These are phyloP conservation scores for Vitis riparia DNA, from an alignment of 164 flowering plant species.

Conservation along the genomic window DNA sequence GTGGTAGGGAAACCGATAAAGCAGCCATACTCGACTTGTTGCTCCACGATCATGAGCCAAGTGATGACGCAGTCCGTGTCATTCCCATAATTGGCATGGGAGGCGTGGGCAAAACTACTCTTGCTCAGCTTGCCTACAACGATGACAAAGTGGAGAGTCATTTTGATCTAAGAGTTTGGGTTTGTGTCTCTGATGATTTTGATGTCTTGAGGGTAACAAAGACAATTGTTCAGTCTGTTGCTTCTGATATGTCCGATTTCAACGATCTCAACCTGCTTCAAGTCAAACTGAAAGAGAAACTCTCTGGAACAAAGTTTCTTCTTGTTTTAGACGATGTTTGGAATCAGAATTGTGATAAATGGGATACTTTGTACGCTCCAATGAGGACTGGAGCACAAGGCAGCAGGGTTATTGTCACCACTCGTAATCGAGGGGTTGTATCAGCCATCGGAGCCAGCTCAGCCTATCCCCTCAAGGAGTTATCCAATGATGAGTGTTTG, in stretches of 20 bases:
- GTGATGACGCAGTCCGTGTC: not conserved
- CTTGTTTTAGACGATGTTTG: constrained; percentile 29
- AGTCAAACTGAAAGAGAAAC: not conserved
- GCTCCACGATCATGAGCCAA: not conserved
- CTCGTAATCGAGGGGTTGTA: constrained; percentile 1
- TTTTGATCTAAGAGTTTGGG: constrained; percentile 14
- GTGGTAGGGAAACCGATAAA: constrained; percentile 2
- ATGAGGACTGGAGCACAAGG: not conserved
- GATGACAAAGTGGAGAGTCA: constrained; percentile 1
- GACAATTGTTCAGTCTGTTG: not conserved
- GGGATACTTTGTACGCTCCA: not conserved
- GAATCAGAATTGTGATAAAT: constrained; percentile 7
- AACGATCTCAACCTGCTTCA: constrained; percentile 14
- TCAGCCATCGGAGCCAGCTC: not conserved
- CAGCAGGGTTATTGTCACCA: constrained; percentile 7
- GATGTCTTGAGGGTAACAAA: constrained; percentile 10
- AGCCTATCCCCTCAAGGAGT: not conserved
- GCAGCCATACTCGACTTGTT: not conserved
- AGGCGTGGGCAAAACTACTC: constrained; percentile 11
- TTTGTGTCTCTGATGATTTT: constrained; percentile 20
- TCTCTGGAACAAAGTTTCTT: constrained; percentile 13
- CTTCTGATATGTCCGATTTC: not conserved
- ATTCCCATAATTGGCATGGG: constrained; percentile 14
- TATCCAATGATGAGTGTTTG: not conserved
- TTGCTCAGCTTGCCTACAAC: constrained; percentile 4